These are phyloP conservation scores for Cutaneotrichosporon sp. DNA, from an alignment of 1,284 basidiomycete genomes.

Conservation along the genomic window DNA sequence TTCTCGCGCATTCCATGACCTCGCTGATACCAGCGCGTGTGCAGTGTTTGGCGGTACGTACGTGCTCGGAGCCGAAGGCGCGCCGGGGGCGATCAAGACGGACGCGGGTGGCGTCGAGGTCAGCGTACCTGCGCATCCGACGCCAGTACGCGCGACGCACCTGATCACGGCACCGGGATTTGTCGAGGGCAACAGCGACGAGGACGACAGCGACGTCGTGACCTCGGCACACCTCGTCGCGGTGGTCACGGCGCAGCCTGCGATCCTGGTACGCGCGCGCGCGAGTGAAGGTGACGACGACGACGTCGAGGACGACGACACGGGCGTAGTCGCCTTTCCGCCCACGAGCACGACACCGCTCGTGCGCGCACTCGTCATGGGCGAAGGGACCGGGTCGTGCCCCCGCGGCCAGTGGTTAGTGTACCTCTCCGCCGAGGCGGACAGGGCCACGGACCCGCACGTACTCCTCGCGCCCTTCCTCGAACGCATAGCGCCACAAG, in stretches of 20 bases:
- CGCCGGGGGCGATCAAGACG: conserved; percentile 16
- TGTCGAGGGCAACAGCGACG: conserved; percentile 47
- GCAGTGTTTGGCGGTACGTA: conserved; percentile 82
- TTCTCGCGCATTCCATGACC: neutral
- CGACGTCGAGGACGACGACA: conserved; percentile 53
- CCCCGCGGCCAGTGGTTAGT: conserved; percentile 73
- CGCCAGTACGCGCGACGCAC: conserved; percentile 50
- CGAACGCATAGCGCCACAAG: conserved; percentile 12
- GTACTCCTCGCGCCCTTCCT: conserved; percentile 28
- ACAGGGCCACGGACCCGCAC: neutral
- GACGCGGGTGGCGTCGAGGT: conserved; percentile 34
- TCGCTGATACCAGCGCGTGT: conserved; percentile 55
- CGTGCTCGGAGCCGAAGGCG: conserved; percentile 57
- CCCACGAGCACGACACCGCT: conserved; percentile 57
- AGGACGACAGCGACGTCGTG: neutral
- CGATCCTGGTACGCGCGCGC: conserved; percentile 13
- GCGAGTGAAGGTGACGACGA: conserved; percentile 23
- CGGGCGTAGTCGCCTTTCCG: conserved; percentile 74
- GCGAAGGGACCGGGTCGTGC: conserved; percentile 76
- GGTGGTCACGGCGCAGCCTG: conserved; percentile 55
- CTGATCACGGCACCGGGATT: conserved; percentile 51
- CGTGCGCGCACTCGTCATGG: conserved; percentile 68
- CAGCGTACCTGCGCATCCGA: conserved; percentile 56
- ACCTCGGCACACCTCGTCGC: conserved; percentile 60
- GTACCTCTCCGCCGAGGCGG: conserved; percentile 36